Evolutionary conservation across 495 filamentous ascomycete genomes (phyloP).

Genomic region (Aspergillus incahuasiensis): DNA sequence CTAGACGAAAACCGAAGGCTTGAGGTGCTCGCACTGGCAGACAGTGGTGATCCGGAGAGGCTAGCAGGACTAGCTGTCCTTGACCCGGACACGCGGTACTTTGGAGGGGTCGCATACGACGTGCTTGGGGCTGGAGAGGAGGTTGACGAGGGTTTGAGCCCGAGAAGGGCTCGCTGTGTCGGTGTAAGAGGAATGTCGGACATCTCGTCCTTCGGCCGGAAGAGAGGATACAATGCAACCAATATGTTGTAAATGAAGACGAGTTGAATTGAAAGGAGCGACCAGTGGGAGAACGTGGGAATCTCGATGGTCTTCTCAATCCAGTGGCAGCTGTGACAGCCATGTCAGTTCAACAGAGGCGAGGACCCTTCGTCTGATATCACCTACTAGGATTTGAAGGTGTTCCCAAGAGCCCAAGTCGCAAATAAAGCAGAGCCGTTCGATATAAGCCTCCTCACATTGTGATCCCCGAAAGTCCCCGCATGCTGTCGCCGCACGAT

Average conservation of each 20-base stretch:
- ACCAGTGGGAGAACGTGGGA: constrained; percentile 32
- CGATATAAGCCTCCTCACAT: constrained; percentile 58
- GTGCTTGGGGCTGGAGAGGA: constrained; percentile 60
- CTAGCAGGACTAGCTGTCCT: constrained; percentile 48
- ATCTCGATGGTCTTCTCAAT: constrained; percentile 19
- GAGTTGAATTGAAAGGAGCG: constrained; percentile 48
- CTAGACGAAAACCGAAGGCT: constrained; percentile 33
- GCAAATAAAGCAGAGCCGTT: constrained; percentile 55
- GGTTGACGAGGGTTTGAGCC: constrained; percentile 63
- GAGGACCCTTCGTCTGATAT: background rate
- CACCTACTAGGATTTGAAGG: constrained; percentile 37
- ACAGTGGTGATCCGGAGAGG: constrained; percentile 50
- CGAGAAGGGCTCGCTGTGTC: constrained; percentile 77
- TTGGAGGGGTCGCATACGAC: constrained; percentile 77
- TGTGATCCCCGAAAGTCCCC: constrained; percentile 65
- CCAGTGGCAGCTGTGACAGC: constrained; percentile 19
- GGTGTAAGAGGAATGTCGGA: constrained; percentile 89
- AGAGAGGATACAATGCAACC: constrained; percentile 61
- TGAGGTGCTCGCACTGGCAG: constrained; percentile 40
- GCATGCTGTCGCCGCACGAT: constrained; percentile 70
- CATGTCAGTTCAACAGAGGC: constrained; percentile 5
- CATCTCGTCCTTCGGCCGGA: constrained; percentile 67
- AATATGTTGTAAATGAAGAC: constrained; percentile 63
- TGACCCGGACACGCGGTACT: constrained; percentile 75
- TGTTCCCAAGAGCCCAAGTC: constrained; percentile 36